phyloP scores from a whole-genome alignment of 768 basidiomycete genomes.

The Cyclocybe cylindracea region DNA sequence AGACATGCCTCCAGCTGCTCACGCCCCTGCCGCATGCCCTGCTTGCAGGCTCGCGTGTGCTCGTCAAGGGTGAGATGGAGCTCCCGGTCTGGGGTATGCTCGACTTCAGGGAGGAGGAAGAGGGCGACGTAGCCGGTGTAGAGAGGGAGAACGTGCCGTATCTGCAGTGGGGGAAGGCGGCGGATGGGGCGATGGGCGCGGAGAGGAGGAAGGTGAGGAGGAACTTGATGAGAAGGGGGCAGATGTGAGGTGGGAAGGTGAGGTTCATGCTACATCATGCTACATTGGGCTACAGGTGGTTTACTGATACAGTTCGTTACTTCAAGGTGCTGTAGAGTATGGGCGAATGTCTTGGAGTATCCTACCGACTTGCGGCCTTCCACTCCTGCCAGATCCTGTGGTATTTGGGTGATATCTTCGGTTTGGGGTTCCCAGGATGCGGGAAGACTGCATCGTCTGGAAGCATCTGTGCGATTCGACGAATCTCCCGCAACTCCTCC shows the following conservation, averaged over 20 bases:
- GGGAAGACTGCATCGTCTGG: slow-evolving; percentile 12
- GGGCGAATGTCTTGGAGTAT: not conserved
- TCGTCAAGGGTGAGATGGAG: slow-evolving; percentile 89
- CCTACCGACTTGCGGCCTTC: not conserved
- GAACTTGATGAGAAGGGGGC: slow-evolving; percentile 85
- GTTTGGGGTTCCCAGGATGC: not conserved
- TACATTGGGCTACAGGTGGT: not conserved
- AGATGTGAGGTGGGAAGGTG: slow-evolving; percentile 45
- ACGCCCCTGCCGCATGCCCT: slow-evolving; percentile 65
- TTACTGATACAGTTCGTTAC: not conserved
- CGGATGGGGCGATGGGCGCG: slow-evolving; percentile 59
- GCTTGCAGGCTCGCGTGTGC: slow-evolving; percentile 43
- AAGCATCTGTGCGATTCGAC: slow-evolving; percentile 15
- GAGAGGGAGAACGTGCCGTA: slow-evolving; percentile 68
- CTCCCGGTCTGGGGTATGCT: slow-evolving; percentile 87
- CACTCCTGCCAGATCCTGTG: slow-evolving; percentile 14
- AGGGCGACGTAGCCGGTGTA: slow-evolving; percentile 43
- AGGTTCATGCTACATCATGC: not conserved
- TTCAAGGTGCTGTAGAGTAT: not conserved
- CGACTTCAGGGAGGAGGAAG: slow-evolving; percentile 51
- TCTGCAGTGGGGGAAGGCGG: slow-evolving; percentile 73
- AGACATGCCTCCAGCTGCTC: slow-evolving; percentile 64
- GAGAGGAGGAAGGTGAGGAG: slow-evolving; percentile 75
- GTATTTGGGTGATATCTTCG: slow-evolving; percentile 11
- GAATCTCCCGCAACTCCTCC: slow-evolving; percentile 11